Percentiles rank a stretch among this genome's conserved stretches.
phyloP scores from a whole-genome alignment of 2,329 filamentous ascomycete species.

The Pseudocercospora fijiensis region DNA sequence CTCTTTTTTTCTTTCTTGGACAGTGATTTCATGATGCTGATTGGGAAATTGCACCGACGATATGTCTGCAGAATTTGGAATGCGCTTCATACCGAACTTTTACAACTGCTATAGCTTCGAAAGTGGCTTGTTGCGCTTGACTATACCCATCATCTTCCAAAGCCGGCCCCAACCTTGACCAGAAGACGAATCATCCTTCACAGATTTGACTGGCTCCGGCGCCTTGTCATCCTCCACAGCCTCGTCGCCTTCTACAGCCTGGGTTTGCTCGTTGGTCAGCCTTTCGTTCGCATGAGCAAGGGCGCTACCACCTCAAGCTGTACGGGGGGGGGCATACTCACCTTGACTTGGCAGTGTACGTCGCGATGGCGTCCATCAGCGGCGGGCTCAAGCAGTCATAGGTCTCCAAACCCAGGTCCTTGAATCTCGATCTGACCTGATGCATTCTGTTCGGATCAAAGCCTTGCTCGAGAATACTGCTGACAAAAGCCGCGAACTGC shows the following conservation, averaged over 20 bases:
- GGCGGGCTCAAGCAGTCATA: slow-evolving; percentile 63
- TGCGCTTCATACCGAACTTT: not conserved
- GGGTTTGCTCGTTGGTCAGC: slow-evolving; percentile 19
- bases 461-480: slow-evolving; percentile 67
- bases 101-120: slow-evolving; percentile 10
- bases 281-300: slow-evolving; percentile 14
- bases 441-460: slow-evolving; percentile 57
- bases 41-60: too few relatives aligned
- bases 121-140: slow-evolving; percentile 9
- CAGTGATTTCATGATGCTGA: too few relatives aligned
- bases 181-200: not conserved
- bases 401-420: slow-evolving; percentile 56
- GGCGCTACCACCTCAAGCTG: slow-evolving; percentile 4
- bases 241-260: slow-evolving; percentile 15
- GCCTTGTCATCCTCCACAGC: not conserved
- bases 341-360: slow-evolving; percentile 28
- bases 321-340: slow-evolving; percentile 14
- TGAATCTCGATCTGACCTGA: slow-evolving; percentile 56
- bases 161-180: slow-evolving; percentile 8
- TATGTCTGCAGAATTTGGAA: too few relatives aligned
- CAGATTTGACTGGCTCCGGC: not conserved
- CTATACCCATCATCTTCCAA: slow-evolving; percentile 14
- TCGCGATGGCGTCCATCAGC: slow-evolving; percentile 57
- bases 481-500: slow-evolving; percentile 68
- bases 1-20: too few relatives aligned